Conservation (phyloP, 805 yeast species). For the Danielia reshetovae region DNA sequence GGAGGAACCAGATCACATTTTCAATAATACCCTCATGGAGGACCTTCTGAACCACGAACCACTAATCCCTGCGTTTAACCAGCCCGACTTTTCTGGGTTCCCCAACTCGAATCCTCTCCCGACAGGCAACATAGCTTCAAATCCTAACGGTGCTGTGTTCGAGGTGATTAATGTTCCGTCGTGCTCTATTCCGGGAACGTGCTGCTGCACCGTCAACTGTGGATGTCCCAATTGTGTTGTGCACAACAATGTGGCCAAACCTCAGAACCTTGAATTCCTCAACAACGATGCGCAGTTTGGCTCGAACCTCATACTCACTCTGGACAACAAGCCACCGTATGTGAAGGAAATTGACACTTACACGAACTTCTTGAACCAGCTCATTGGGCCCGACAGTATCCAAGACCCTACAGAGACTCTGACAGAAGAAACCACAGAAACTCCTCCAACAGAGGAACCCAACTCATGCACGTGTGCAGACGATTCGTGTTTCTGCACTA, state of each 20-base stretch:
- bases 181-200: conserved; percentile 34
- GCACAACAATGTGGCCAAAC: conserved; percentile 23
- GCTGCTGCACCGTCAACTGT: conserved; percentile 36
- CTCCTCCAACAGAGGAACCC: conserved; percentile 1
- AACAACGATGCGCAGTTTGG: conserved; percentile 11
- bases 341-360: conserved; percentile 4
- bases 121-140: background rate
- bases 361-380: conserved; percentile 3
- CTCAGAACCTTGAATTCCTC: conserved; percentile 7
- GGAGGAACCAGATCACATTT: background rate
- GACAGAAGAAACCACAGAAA: background rate
- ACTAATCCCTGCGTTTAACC: background rate
- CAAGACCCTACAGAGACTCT: background rate
- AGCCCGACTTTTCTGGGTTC: background rate
- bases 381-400: conserved; percentile 4
- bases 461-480: conserved; percentile 14
- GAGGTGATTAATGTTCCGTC: conserved; percentile 28
- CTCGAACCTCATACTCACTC: conserved; percentile 11
- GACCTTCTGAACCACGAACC: background rate
- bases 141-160: conserved; percentile 6
- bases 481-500: conserved; percentile 25
- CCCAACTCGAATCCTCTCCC: too few relatives aligned
- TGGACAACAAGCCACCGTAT: background rate
- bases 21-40: too few relatives aligned
- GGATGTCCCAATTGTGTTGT: conserved; percentile 34